These are phyloP conservation scores for Syncephalastrum sp. DNA, from an alignment of 371 early-diverging fungal genomes.

Conservation along the genomic window DNA sequence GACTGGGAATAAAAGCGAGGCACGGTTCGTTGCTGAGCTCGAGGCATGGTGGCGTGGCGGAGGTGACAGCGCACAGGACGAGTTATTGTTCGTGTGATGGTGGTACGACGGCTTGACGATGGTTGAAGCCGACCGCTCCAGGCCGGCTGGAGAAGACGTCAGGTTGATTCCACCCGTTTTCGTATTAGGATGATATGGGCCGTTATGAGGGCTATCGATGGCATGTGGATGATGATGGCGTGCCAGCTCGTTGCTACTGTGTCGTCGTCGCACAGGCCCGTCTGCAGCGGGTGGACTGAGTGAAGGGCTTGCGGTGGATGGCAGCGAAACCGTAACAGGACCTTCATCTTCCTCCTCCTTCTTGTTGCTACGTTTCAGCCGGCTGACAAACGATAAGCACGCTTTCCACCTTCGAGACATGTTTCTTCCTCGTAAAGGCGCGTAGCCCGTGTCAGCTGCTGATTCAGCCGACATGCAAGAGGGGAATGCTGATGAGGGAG, in stretches of 20 bases:
- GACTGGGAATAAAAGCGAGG: too few species aligned
- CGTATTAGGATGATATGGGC: too few species aligned
- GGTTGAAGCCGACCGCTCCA: too few species aligned
- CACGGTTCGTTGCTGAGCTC: too few species aligned
- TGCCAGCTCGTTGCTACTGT: constrained; percentile 11
- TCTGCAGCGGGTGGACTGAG: background rate
- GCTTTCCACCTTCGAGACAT: constrained; percentile 6
- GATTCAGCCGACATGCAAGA: constrained; percentile 14
- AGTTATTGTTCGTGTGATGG: too few species aligned
- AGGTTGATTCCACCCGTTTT: too few species aligned
- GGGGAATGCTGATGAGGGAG: constrained; percentile 16
- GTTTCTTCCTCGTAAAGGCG: constrained; percentile 8
- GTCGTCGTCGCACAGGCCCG: background rate
- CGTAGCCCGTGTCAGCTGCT: background rate
- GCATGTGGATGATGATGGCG: constrained; percentile 2
- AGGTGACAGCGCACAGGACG: too few species aligned
- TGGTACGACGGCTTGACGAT: too few species aligned
- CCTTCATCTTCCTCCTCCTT: background rate
- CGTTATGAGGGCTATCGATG: too few species aligned
- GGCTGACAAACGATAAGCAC: background rate
- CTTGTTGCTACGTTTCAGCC: background rate
- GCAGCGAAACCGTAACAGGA: background rate
- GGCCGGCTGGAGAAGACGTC: too few species aligned
- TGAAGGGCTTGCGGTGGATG: background rate
- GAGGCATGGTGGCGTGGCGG: too few species aligned